Evolutionary conservation across 2,329 filamentous ascomycete species (phyloP), one percentile per base, ranked within the genome.

Genomic region (Hypoxylon sp.): DNA sequence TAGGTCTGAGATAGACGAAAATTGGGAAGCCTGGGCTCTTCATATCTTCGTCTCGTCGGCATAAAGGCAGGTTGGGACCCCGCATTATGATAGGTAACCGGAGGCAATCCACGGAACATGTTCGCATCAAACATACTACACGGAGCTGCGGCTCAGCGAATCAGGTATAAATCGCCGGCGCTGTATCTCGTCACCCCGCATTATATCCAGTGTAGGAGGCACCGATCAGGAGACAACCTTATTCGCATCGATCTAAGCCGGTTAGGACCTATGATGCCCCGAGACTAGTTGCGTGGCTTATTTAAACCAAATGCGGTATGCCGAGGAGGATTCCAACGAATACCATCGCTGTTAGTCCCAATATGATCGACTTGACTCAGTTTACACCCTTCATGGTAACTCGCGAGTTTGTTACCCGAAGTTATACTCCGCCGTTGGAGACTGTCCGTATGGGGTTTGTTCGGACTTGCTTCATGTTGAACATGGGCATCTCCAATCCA

Each of bases 121-220:
- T 53, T 51, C 44, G 21, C 19, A 44, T n/a, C n/a, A 39, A 17
- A 17, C 27, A 35, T 35, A 15, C 51, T 27, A 61, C 37, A 48
- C 29, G 35, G 53, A 50, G n/a, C 21, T 61, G 37, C 11, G 57
- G 46, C n/a, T 53, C 46, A 48, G 47, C 54, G 13, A 61, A 66
- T 57, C 47, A 42, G 39, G 53, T 53, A 66, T 62, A 48, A 57
- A 56, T 53, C 52, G 37, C 52, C 55, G 35, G 24, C 55, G 65
- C 46, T 32, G 44, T 42, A 19, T 27, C 59, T 50, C 61, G 13
- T 53, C 67, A 65, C 67, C 67, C 67, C 67, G 64, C 67, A 67
- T 58, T 44, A 19, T 29, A 15, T 48, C 37, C 13, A 39, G 47
- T 46, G 27, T 46, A 21, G 61, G 32, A 31, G 17, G 47, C 27